Evolutionary conservation across 225 moss, liverwort and hornwort genomes (phyloP).

Genomic region (Rhytidiadelphus loreus): DNA sequence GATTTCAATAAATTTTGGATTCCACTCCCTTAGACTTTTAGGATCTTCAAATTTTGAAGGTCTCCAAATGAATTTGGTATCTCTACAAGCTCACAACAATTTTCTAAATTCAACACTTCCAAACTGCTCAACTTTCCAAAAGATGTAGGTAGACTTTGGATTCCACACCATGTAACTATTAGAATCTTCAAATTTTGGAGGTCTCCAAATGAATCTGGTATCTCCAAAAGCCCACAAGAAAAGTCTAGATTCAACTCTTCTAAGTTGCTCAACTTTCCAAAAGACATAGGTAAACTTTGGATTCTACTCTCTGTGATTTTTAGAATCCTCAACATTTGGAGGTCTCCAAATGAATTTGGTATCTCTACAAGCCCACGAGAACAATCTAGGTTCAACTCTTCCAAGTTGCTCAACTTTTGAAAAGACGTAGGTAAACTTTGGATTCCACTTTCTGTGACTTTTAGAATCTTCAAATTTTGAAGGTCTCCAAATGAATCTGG

Average conservation of each 20-base stretch:
- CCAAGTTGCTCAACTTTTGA: neutral
- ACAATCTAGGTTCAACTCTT: fast-evolving
- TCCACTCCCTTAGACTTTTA: too few relatives aligned
- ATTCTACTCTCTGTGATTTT: fast-evolving
- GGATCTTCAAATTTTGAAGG: too few relatives aligned
- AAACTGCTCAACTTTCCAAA: too few relatives aligned
- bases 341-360: neutral
- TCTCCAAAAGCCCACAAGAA: fast-evolving
- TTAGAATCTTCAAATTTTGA: too few relatives aligned
- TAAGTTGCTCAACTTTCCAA: neutral
- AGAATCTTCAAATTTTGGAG: neutral
- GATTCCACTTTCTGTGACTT: too few relatives aligned
- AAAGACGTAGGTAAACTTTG: neutral
- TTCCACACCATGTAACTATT: fast-evolving
- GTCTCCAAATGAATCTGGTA: neutral
- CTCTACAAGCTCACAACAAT: too few relatives aligned
- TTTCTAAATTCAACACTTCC: too few relatives aligned
- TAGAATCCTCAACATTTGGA: neutral
- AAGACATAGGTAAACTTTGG: neutral
- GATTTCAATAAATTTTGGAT: neutral
- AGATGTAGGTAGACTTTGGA: fast-evolving
- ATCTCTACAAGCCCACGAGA: fast-evolving
- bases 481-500: too few relatives aligned
- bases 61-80: too few relatives aligned
- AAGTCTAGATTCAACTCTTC: fast-evolving